phyloP scores from a whole-genome alignment of 495 filamentous ascomycete species.

The Podospora conica region DNA sequence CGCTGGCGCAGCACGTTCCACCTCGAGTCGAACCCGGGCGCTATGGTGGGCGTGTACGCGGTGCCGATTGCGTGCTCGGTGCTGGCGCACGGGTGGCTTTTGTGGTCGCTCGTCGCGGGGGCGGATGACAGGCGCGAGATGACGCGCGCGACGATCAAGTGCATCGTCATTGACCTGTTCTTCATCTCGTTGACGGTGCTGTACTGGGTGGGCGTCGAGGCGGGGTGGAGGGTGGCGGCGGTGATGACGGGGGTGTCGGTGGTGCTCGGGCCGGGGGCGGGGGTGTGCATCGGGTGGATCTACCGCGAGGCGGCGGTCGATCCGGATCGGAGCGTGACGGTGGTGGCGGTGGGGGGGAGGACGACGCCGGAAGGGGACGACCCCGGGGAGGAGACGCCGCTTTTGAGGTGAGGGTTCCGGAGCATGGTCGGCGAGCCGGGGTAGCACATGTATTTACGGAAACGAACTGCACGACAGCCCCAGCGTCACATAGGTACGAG shows the following conservation, averaged over 20 bases:
- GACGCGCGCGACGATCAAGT: slow-evolving; percentile 32
- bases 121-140: slow-evolving; percentile 35
- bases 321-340: slow-evolving; percentile 25
- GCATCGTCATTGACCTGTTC: slow-evolving; percentile 31
- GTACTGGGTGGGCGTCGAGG: slow-evolving; percentile 39
- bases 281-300: slow-evolving; percentile 32
- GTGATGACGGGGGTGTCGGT: slow-evolving; percentile 25
- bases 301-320: slow-evolving; percentile 31
- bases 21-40: slow-evolving; percentile 26
- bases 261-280: slow-evolving; percentile 35
- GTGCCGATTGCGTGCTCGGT: slow-evolving; percentile 32
- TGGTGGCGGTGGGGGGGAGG: slow-evolving; percentile 25
- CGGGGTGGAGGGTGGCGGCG: slow-evolving; percentile 25
- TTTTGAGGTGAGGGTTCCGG: slow-evolving; percentile 19
- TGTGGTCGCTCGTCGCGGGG: slow-evolving; percentile 24
- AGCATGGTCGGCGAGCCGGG: not conserved
- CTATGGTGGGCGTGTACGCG: slow-evolving; percentile 28
- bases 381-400: slow-evolving; percentile 26
- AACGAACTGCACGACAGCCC: not conserved
- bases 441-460: not conserved
- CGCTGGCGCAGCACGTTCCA: slow-evolving; percentile 22
- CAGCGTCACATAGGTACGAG: not conserved
- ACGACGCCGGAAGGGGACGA: slow-evolving; percentile 8
- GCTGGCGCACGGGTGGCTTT: slow-evolving; percentile 24
- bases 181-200: slow-evolving; percentile 32